Conservation (phyloP, 208 protist genomes). For the Novymonas esmeraldas region DNA sequence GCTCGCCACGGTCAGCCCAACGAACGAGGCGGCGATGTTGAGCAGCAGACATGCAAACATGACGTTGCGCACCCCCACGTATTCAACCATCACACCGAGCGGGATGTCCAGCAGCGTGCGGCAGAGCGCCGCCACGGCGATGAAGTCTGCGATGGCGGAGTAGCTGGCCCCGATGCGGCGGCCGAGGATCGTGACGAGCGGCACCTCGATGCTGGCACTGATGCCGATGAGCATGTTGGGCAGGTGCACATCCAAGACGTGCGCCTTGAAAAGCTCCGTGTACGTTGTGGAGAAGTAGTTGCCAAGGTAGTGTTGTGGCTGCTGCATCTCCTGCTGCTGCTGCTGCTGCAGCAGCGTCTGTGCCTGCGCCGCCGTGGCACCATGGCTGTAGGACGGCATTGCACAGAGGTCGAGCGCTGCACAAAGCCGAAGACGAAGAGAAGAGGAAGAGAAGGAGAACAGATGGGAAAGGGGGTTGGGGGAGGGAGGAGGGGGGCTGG, state of each 20-base stretch:
- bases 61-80: conserved; percentile 59
- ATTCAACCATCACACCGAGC: conserved; percentile 67
- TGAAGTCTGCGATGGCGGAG: conserved; percentile 60
- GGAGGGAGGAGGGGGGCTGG: too few relatives aligned
- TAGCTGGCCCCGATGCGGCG: conserved; percentile 50
- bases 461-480: background rate
- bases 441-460: background rate
- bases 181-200: conserved; percentile 74
- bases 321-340: background rate
- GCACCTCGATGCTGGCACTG: conserved; percentile 67
- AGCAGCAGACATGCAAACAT: conserved; percentile 61
- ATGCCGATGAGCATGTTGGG: conserved; percentile 83
- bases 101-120: conserved; percentile 73
- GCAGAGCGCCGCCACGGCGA: conserved; percentile 52
- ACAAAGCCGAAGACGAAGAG: background rate
- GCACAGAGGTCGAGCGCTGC: too few relatives aligned
- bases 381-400: too few relatives aligned
- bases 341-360: background rate
- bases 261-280: conserved; percentile 42
- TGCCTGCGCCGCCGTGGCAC: too few relatives aligned
- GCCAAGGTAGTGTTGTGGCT: conserved; percentile 2
- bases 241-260: conserved; percentile 80
- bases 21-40: conserved; percentile 35
- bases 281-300: conserved; percentile 28
- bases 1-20: conserved; percentile 39